Evolutionary conservation across 768 basidiomycete genomes (phyloP).

Genomic region (Psilocybe subaeruginosa): DNA sequence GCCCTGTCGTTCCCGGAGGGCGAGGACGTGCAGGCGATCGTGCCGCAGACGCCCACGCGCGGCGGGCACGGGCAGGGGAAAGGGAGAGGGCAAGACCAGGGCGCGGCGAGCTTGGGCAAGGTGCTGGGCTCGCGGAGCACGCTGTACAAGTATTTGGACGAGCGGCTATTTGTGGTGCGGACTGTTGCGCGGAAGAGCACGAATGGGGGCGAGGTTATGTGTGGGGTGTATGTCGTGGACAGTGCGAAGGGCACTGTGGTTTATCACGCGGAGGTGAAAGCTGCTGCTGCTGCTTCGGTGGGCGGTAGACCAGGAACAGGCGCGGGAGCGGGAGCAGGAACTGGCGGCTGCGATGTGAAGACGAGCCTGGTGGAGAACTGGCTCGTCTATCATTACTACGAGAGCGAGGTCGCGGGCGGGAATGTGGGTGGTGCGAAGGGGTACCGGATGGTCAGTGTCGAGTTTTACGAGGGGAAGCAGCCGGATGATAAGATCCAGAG

Average conservation of each 20-base stretch:
- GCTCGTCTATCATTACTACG: constrained; percentile 89
- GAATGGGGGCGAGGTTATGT: constrained; percentile 31
- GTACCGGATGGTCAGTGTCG: constrained; percentile 77
- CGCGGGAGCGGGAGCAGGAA: neutral
- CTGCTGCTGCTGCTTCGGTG: neutral
- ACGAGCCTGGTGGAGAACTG: constrained; percentile 85
- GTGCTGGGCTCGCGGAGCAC: constrained; percentile 77
- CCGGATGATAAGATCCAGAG: constrained; percentile 74
- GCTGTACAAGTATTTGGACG: constrained; percentile 94
- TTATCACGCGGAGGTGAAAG: constrained; percentile 58
- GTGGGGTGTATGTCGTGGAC: constrained; percentile 81
- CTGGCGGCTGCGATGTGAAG: constrained; percentile 59
- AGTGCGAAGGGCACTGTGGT: constrained; percentile 75
- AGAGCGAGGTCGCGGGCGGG: constrained; percentile 48
- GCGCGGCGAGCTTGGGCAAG: constrained; percentile 79
- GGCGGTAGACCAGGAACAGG: neutral
- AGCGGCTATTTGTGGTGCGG: constrained; percentile 69
- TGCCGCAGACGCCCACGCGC: constrained; percentile 36
- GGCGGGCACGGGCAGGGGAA: constrained; percentile 25
- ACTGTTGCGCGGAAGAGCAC: constrained; percentile 40
- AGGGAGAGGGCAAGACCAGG: constrained; percentile 13
- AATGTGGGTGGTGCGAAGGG: constrained; percentile 60
- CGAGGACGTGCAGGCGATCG: constrained; percentile 59
- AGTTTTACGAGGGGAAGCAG: constrained; percentile 81
- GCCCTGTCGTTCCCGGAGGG: constrained; percentile 53